Percentiles rank a stretch among this genome's conserved stretches.
Conservation (phyloP, 116 monocot genomes). For the Thalassia testudinum region DNA sequence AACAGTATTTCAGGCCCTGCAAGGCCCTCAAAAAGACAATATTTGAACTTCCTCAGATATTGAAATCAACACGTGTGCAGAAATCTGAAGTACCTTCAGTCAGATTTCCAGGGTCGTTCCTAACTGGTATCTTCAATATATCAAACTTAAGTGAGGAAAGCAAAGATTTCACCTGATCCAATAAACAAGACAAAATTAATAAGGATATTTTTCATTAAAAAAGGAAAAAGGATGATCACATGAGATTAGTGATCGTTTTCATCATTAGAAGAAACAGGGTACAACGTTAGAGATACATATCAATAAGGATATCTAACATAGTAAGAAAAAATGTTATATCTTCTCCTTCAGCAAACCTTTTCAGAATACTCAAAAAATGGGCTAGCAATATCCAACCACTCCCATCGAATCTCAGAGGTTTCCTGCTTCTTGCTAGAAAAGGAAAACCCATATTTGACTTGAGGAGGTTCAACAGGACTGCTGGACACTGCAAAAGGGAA, state of each 20-base stretch:
- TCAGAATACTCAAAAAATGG: conserved; percentile 37
- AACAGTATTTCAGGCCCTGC: too few relatives aligned
- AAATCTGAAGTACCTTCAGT: conserved; percentile 36
- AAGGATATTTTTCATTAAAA: too few relatives aligned
- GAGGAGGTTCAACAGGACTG: conserved; percentile 73
- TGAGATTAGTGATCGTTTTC: too few relatives aligned
- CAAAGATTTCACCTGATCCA: conserved; percentile 39
- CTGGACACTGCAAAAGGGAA: conserved; percentile 44
- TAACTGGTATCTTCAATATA: conserved; percentile 74
- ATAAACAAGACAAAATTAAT: background rate
- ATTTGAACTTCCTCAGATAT: too few relatives aligned
- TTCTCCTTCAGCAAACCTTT: conserved; percentile 33
- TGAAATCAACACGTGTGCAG: too few relatives aligned
- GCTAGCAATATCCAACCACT: conserved; percentile 56
- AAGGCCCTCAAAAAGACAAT: too few relatives aligned
- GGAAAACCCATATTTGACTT: conserved; percentile 73
- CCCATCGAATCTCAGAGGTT: conserved; percentile 18
- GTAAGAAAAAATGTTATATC: too few relatives aligned
- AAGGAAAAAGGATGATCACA: too few relatives aligned
- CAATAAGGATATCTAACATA: too few relatives aligned
- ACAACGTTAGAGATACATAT: too few relatives aligned
- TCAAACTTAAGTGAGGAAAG: conserved; percentile 47
- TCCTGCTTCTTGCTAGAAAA: conserved; percentile 7
- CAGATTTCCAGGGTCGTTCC: conserved; percentile 26
- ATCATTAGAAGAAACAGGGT: too few relatives aligned